Conservation (phyloP, 208 protist genomes). For the Porcisia hertigi region DNA sequence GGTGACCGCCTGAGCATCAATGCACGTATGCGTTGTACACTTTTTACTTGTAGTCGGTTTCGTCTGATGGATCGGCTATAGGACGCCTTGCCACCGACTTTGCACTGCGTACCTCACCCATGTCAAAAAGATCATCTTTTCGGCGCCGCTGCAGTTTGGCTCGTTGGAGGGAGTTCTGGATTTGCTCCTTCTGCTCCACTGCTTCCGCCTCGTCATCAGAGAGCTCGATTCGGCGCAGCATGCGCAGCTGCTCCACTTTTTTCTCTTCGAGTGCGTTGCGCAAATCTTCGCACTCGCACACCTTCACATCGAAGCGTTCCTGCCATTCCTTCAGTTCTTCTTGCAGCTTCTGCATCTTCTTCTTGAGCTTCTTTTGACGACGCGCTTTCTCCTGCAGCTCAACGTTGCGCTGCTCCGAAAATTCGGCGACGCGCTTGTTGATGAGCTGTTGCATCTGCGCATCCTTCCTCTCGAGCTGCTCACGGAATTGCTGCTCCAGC, state of each 20-base stretch:
- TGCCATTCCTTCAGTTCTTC: constrained; percentile 51
- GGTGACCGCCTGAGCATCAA: not conserved
- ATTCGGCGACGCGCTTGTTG: constrained; percentile 78
- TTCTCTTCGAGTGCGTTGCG: constrained; percentile 72
- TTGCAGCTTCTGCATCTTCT: constrained; percentile 81
- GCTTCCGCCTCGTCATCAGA: constrained; percentile 58
- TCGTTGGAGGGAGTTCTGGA: constrained; percentile 69
- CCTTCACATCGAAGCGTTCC: constrained; percentile 77
- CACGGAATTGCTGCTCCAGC: constrained; percentile 45
- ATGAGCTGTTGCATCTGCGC: constrained; percentile 74
- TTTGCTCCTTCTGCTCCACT: constrained; percentile 70
- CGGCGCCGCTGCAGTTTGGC: constrained; percentile 72
- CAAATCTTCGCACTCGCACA: constrained; percentile 86
- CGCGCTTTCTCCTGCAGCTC: constrained; percentile 48
- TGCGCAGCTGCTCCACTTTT: constrained; percentile 70
- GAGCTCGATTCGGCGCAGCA: constrained; percentile 59
- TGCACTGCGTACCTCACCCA: constrained; percentile 75
- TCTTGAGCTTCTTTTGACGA: constrained; percentile 75
- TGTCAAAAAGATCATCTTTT: constrained; percentile 70
- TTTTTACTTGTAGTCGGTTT: constrained; percentile 20
- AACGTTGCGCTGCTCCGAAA: constrained; percentile 45
- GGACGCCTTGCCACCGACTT: constrained; percentile 33
- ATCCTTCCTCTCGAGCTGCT: constrained; percentile 68
- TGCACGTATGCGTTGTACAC: not conserved
- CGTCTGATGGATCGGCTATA: constrained; percentile 14